Evolutionary conservation across 2,329 filamentous ascomycete species (phyloP).

Genomic region (Basipetospora chlamydospora): DNA sequence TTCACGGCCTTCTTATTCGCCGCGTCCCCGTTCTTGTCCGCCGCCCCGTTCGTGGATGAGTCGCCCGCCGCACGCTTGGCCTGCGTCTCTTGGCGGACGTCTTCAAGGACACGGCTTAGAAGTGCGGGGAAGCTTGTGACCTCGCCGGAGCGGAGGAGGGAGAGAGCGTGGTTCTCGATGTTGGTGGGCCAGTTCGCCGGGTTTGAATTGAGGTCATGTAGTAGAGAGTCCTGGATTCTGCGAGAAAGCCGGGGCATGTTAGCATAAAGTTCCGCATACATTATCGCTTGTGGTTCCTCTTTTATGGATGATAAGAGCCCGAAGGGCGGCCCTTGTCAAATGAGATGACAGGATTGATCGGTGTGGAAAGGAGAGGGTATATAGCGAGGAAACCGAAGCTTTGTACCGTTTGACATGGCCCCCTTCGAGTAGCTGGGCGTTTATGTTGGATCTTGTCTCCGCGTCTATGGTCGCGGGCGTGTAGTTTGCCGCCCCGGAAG

Average conservation of each 20-base stretch:
- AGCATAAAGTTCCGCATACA: too few species aligned
- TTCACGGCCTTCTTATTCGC: too few species aligned
- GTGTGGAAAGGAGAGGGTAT: background rate
- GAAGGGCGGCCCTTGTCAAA: too few species aligned
- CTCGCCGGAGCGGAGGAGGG: conserved; percentile 45
- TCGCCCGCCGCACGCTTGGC: conserved; percentile 14
- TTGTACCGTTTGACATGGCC: conserved; percentile 48
- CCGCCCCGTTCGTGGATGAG: conserved; percentile 7
- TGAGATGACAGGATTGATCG: too few species aligned
- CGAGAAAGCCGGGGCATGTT: background rate
- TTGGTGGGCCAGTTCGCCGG: conserved; percentile 47
- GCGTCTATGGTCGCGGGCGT: conserved; percentile 45
- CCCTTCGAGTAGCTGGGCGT: conserved; percentile 40
- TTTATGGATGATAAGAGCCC: too few species aligned
- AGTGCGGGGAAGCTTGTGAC: conserved; percentile 46
- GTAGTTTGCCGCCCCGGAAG: conserved; percentile 43
- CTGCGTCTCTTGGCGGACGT: conserved; percentile 38
- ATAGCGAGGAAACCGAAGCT: too few species aligned
- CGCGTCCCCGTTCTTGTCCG: conserved; percentile 12
- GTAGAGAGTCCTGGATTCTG: conserved; percentile 50
- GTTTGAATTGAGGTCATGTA: conserved; percentile 46
- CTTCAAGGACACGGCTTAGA: conserved; percentile 44
- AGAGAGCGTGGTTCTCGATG: conserved; percentile 43
- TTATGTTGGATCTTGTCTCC: conserved; percentile 48
- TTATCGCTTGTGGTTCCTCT: too few species aligned